These are phyloP conservation scores for Bretschneidera sinensis DNA, from an alignment of 345 rosid genomes.

Conservation along the genomic window DNA sequence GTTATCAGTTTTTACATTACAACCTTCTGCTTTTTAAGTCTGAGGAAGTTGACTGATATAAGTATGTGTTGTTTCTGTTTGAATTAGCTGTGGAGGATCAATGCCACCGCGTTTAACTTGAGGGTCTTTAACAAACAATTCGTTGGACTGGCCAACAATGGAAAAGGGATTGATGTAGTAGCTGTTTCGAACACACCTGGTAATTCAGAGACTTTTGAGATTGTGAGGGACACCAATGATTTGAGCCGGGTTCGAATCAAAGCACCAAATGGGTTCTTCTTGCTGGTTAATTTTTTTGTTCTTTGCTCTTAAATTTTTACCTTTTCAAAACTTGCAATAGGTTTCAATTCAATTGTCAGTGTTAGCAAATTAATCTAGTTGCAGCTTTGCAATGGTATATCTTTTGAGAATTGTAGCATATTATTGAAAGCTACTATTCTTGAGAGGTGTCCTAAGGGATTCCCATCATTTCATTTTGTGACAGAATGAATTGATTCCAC, in stretches of 20 bases:
- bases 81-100: conserved; percentile 55
- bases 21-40: too few relatives aligned
- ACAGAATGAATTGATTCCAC: too few relatives aligned
- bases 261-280: conserved; percentile 47
- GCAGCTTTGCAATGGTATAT: too few relatives aligned
- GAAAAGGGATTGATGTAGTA: conserved; percentile 28
- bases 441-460: too few relatives aligned
- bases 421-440: too few relatives aligned
- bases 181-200: conserved; percentile 29
- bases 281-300: conserved; percentile 28
- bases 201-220: conserved; percentile 36
- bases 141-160: conserved; percentile 30
- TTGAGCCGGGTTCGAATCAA: conserved; percentile 39
- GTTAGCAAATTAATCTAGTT: too few relatives aligned
- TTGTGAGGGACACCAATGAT: conserved; percentile 29
- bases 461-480: too few relatives aligned
- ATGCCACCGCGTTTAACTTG: conserved; percentile 34
- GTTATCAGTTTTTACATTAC: not conserved
- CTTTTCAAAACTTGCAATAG: too few relatives aligned
- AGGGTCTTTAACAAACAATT: conserved; percentile 48
- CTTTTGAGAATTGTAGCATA: too few relatives aligned
- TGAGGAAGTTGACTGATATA: not conserved
- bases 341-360: too few relatives aligned
- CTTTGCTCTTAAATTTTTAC: not conserved
- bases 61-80: not conserved